Evolutionary conservation across 345 rosid species (phyloP).

Genomic region (Trapa bicornis): DNA sequence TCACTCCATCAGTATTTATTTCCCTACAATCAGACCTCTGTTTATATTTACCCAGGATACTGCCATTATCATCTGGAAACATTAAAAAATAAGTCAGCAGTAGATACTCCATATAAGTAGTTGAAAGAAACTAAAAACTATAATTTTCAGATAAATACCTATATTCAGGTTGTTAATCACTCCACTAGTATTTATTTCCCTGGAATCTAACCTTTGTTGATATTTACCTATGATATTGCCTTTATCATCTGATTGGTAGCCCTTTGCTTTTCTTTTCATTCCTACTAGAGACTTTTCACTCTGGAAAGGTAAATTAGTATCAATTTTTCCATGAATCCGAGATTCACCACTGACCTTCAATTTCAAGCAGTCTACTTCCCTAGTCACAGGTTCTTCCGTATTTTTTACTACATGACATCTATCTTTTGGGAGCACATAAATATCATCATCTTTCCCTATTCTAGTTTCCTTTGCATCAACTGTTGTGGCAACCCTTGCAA

Average conservation of each 20-base stretch:
- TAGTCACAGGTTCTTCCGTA: slow-evolving; percentile 9
- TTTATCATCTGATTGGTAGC: slow-evolving; percentile 13
- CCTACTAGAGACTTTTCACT: slow-evolving; percentile 18
- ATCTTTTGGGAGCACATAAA: slow-evolving; percentile 13
- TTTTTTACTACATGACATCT: slow-evolving; percentile 8
- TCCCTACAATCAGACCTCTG: slow-evolving; percentile 5
- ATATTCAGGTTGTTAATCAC: slow-evolving; percentile 6
- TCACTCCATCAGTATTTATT: slow-evolving; percentile 5
- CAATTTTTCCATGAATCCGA: slow-evolving; percentile 12
- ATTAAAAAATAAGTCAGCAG: slow-evolving; percentile 7
- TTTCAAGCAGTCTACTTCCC: slow-evolving; percentile 8
- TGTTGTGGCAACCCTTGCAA: slow-evolving; percentile 1
- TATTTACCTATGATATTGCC: slow-evolving; percentile 13
- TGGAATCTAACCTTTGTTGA: slow-evolving; percentile 18
- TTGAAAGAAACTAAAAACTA: too few relatives aligned
- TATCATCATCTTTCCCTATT: slow-evolving; percentile 9
- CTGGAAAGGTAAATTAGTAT: slow-evolving; percentile 9
- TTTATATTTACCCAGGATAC: too few relatives aligned
- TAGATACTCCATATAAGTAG: slow-evolving; percentile 6
- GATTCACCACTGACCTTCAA: slow-evolving; percentile 13
- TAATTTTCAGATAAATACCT: background rate
- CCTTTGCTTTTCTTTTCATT: slow-evolving; percentile 30
- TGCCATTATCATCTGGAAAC: too few relatives aligned
- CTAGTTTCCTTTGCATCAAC: slow-evolving; percentile 2
- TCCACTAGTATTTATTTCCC: slow-evolving; percentile 22